Evolutionary conservation across 208 protist genomes (phyloP), one percentile per base, ranked within the genome.

Genomic region (Angomonas desouzai): DNA sequence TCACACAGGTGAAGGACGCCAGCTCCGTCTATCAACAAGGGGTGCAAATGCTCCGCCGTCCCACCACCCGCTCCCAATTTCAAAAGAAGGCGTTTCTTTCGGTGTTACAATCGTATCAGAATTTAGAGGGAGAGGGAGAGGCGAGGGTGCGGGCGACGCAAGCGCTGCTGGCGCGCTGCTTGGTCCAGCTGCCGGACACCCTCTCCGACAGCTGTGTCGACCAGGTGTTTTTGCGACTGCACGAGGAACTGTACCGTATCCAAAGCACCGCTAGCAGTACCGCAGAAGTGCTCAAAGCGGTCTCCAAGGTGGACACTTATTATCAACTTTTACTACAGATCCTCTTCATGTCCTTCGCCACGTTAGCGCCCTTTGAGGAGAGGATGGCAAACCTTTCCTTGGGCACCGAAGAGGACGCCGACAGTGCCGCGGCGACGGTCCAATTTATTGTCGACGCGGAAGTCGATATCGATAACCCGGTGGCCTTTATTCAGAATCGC

Each of bases 251-350:
- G 7, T 53, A 62, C 55, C 18, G 18, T 33, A 40, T 40, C 13
- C 32, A 40, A 20, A n/a, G 36, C 33, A 20, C 23, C 23, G 29
- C 23, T 18, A 16, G 48, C 28, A 40, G 22, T 16, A 32, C 25
- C 3, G 60, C 36, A 18, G 30, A 55, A 0, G 34, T 40, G 0
- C 4, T 72, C 25, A 40, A 68, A 4, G 62, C 74, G 7, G 70
- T 79, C 7, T 65, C 55, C 25, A 36, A 66, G 16, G 57, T 58
- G 22, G 28, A 38, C 53, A 82, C 79, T 9, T 77, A 81, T 61
- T 92, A 89, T 59, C 75, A 85, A 40, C 76, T 92, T 0, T 66
- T 79, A 18, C 32, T 92, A 40, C 86, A 92, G 74, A 70, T 85
- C 4, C 66, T 89, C 22, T 92, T 89, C 62, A 84, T 72, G 57